phyloP scores from a whole-genome alignment of 2,329 filamentous ascomycete species.

The Talaromyces islandicus region DNA sequence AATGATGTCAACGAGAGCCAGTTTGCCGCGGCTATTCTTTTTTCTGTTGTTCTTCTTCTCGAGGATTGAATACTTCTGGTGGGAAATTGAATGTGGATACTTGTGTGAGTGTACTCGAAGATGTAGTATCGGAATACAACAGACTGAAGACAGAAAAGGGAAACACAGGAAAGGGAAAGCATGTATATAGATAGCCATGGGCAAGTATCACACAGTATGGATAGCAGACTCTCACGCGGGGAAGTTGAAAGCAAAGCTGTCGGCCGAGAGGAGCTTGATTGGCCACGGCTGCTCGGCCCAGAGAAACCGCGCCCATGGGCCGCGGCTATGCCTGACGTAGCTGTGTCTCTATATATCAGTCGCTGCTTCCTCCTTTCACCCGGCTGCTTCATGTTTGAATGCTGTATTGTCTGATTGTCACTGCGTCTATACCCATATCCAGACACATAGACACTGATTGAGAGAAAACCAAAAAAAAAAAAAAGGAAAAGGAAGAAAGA shows the following conservation, averaged over 20 bases:
- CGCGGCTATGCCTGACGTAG: constrained; percentile 20
- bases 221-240: not conserved
- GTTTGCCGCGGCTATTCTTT: constrained; percentile 8
- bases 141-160: too few relatives aligned
- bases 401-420: not conserved
- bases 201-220: too few relatives aligned
- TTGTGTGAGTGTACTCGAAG: too few relatives aligned
- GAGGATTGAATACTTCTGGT: not conserved
- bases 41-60: not conserved
- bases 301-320: constrained; percentile 12
- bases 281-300: not conserved
- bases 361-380: not conserved
- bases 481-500: too few relatives aligned
- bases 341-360: not conserved
- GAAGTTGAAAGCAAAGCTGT: not conserved
- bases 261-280: constrained; percentile 4
- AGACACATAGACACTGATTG: too few relatives aligned
- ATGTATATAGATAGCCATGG: too few relatives aligned
- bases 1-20: constrained; percentile 3
- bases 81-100: too few relatives aligned
- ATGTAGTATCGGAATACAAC: too few relatives aligned
- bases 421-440: not conserved
- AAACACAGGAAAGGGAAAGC: too few relatives aligned
- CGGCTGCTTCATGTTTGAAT: not conserved
- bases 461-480: too few relatives aligned